A percentile compares a stretch with the other conserved stretches of the same genome.
phyloP scores from a whole-genome alignment of 805 yeast species.

The Suhomyces prunicola region DNA sequence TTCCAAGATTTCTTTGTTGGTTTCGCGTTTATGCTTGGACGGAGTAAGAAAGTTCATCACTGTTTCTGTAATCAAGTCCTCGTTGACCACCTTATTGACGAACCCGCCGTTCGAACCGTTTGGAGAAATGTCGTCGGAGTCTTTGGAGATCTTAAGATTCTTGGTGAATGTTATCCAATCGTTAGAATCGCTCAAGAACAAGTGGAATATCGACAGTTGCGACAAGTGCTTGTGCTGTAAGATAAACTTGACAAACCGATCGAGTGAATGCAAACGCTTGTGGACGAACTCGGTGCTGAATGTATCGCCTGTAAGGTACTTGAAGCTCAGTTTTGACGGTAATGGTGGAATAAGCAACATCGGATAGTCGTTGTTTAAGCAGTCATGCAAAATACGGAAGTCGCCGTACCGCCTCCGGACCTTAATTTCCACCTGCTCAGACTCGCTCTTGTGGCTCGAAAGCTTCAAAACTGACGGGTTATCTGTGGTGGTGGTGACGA shows the following conservation, averaged over 20 bases:
- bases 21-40: constrained; percentile 62
- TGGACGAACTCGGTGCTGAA: constrained; percentile 81
- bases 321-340: constrained; percentile 88
- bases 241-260: constrained; percentile 70
- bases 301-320: constrained; percentile 90
- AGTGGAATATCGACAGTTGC: constrained; percentile 64
- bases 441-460: constrained; percentile 13
- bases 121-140: constrained; percentile 10
- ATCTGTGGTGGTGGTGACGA: constrained; percentile 61
- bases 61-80: constrained; percentile 84
- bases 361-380: constrained; percentile 74
- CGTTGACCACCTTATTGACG: constrained; percentile 45
- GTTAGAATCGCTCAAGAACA: constrained; percentile 64
- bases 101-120: constrained; percentile 2
- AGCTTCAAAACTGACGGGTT: constrained; percentile 52
- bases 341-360: constrained; percentile 87
- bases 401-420: constrained; percentile 86
- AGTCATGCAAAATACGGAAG: constrained; percentile 72
- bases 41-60: constrained; percentile 92
- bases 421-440: constrained; percentile 29
- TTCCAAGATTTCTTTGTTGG: constrained; percentile 56
- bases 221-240: constrained; percentile 71
- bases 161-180: constrained; percentile 72
- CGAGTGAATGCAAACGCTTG: constrained; percentile 76
- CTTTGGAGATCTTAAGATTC: constrained; percentile 42